phyloP scores from a whole-genome alignment of 352 stramenopile genomes.

The Globisporangium sylvaticum region DNA sequence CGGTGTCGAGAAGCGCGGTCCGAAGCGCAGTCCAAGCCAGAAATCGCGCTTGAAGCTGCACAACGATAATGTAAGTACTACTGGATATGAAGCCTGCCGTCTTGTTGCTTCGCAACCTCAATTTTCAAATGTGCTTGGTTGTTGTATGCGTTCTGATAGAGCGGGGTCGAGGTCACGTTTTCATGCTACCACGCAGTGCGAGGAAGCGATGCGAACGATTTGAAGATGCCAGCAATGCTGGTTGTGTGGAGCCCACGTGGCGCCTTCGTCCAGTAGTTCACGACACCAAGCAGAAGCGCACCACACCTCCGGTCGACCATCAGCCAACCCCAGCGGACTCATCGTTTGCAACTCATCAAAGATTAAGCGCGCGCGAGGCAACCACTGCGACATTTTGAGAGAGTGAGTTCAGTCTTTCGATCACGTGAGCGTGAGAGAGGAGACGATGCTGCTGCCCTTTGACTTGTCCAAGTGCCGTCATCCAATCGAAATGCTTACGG shows the following conservation, averaged over 20 bases:
- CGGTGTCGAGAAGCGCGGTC: slow-evolving; percentile 48
- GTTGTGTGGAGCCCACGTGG: background rate
- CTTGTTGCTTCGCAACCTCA: background rate
- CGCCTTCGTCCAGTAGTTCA: background rate
- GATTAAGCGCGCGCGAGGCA: too few relatives aligned
- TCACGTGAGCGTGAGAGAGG: background rate
- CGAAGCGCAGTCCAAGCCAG: slow-evolving; percentile 43
- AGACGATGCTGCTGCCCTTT: background rate
- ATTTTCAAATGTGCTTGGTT: background rate
- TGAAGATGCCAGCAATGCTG: background rate
- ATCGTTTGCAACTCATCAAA: too few relatives aligned
- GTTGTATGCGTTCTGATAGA: background rate
- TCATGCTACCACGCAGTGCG: background rate
- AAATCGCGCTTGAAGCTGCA: slow-evolving; percentile 51
- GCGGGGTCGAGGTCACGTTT: background rate
- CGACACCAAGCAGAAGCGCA: too few relatives aligned
- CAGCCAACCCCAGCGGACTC: too few relatives aligned
- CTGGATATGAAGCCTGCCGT: background rate
- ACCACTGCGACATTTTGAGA: too few relatives aligned
- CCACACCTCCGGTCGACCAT: too few relatives aligned
- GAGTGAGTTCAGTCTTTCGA: background rate
- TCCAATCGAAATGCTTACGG: background rate
- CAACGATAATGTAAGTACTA: slow-evolving; percentile 48
- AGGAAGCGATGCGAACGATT: background rate
- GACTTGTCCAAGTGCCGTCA: background rate